Percentiles rank a stretch among this genome's conserved stretches.
Conservation (phyloP, 2,329 filamentous ascomycete species). For the Pseudogymnoascus sp. region DNA sequence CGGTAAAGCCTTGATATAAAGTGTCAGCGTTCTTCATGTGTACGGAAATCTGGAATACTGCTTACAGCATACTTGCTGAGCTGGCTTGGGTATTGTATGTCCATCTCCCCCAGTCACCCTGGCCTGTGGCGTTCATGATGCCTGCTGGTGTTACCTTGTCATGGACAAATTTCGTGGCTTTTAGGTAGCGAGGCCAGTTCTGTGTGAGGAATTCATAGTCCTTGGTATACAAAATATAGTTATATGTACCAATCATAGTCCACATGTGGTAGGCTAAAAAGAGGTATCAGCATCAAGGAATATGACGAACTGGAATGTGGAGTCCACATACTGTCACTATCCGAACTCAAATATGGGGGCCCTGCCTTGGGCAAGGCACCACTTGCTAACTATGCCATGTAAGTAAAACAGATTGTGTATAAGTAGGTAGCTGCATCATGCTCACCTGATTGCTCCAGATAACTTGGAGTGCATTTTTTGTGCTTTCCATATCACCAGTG, state of each 20-base stretch:
- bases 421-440: background rate
- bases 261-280: slow-evolving; percentile 32
- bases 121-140: slow-evolving; percentile 37
- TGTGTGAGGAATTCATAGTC: slow-evolving; percentile 34
- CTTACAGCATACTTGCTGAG: slow-evolving; percentile 37
- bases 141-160: slow-evolving; percentile 32
- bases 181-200: slow-evolving; percentile 40
- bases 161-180: slow-evolving; percentile 39
- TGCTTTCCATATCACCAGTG: slow-evolving; percentile 38
- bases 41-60: background rate
- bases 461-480: slow-evolving; percentile 38
- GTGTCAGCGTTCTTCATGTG: background rate
- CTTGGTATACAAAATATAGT: slow-evolving; percentile 41
- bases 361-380: slow-evolving; percentile 22
- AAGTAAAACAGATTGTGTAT: background rate
- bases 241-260: slow-evolving; percentile 44
- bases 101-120: slow-evolving; percentile 39
- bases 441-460: slow-evolving; percentile 33
- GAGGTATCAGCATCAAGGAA: background rate
- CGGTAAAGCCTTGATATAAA: slow-evolving; percentile 33
- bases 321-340: slow-evolving; percentile 13
- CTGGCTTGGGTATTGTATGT: slow-evolving; percentile 38
- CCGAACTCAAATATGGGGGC: slow-evolving; percentile 18
- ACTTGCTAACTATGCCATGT: slow-evolving; percentile 19
- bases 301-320: background rate